A percentile compares a stretch with the other conserved stretches of the same genome.
Evolutionary conservation across 129 eudicot genomes (phyloP).

Genomic region (Lonicera japonica): DNA sequence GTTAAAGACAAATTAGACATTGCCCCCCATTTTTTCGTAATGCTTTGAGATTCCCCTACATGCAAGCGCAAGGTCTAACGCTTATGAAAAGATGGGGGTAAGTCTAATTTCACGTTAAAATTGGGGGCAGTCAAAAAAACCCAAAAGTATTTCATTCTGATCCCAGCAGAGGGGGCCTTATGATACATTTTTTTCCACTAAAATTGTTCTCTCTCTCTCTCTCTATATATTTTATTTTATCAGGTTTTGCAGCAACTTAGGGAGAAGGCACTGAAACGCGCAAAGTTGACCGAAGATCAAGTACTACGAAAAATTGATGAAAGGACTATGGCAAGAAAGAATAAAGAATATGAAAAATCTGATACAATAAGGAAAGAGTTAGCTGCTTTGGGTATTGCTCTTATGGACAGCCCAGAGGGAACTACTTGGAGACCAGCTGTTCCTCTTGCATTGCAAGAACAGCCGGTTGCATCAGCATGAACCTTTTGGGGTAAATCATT

Average conservation of each 20-base stretch:
- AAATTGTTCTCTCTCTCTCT: background rate
- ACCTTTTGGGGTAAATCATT: background rate
- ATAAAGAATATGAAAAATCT: constrained; percentile 74
- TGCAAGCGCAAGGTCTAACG: too few species aligned
- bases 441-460: constrained; percentile 76
- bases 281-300: constrained; percentile 63
- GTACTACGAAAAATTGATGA: constrained; percentile 56
- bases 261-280: constrained; percentile 81
- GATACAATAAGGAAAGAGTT: constrained; percentile 74
- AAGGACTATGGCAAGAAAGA: constrained; percentile 58
- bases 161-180: background rate
- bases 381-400: constrained; percentile 63
- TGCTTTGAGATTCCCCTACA: too few species aligned
- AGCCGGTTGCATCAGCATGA: constrained; percentile 29
- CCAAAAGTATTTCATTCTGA: too few species aligned
- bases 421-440: constrained; percentile 89
- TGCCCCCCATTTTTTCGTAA: too few species aligned
- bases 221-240: background rate
- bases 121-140: too few species aligned
- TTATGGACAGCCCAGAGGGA: constrained; percentile 89
- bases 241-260: constrained; percentile 74
- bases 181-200: background rate
- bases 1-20: too few species aligned
- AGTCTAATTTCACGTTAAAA: too few species aligned
- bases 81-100: too few species aligned